phyloP scores from a whole-genome alignment of 2,329 filamentous ascomycete genomes.

The Conoideocrella luteorostrata region DNA sequence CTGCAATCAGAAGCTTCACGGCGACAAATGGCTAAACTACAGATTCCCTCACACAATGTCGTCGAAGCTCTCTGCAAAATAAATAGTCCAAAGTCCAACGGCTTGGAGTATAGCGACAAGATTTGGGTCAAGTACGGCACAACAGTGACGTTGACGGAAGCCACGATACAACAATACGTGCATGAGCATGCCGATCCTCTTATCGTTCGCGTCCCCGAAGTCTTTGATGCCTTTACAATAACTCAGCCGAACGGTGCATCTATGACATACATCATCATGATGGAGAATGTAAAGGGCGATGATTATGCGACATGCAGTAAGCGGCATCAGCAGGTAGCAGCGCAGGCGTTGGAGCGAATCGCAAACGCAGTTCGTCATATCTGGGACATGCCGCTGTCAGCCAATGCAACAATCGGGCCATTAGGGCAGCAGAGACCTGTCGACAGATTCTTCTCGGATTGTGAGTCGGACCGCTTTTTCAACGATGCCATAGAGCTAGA shows the following conservation, averaged over 20 bases:
- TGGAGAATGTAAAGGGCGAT: slow-evolving; percentile 7
- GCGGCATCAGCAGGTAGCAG: slow-evolving; percentile 1
- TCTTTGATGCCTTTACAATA: slow-evolving; percentile 4
- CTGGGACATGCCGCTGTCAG: slow-evolving; percentile 7
- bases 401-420: slow-evolving; percentile 1
- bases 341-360: slow-evolving; percentile 1
- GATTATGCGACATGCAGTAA: background rate
- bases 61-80: background rate
- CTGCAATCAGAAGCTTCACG: no score
- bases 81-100: background rate
- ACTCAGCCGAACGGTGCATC: background rate
- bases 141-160: slow-evolving; percentile 5
- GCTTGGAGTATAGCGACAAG: background rate
- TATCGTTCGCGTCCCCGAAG: slow-evolving; percentile 6
- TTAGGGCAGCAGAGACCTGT: slow-evolving; percentile 3
- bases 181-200: slow-evolving; percentile 4
- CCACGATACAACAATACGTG: slow-evolving; percentile 7
- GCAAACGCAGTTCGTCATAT: slow-evolving; percentile 6
- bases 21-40: background rate
- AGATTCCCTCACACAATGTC: background rate
- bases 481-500: slow-evolving; percentile 1
- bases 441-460: slow-evolving; percentile 8
- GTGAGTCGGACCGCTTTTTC: slow-evolving; percentile 3
- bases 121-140: slow-evolving; percentile 8
- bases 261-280: slow-evolving; percentile 8